Conservation (phyloP, 192 early-diverging fungal genomes). For the Backusella parvicylindrica region DNA sequence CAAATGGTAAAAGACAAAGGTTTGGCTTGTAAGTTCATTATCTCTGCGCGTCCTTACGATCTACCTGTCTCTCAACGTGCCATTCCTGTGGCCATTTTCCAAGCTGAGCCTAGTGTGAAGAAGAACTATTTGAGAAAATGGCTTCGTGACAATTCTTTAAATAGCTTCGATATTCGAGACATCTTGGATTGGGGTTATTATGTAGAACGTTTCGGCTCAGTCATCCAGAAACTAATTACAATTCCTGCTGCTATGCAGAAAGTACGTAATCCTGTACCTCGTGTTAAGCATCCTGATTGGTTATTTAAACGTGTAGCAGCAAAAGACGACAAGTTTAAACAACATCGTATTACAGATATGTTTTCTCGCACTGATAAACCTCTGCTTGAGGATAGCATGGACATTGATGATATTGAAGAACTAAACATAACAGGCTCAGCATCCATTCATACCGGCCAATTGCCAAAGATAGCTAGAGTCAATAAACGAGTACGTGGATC, state of each 20-base stretch:
- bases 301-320: conserved; percentile 74
- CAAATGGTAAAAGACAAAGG: conserved; percentile 98
- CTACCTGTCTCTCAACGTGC: conserved; percentile 90
- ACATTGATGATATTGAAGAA: conserved; percentile 21
- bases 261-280: conserved; percentile 88
- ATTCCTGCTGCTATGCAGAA: conserved; percentile 98
- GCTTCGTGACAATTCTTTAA: conserved; percentile 77
- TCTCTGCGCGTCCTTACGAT: conserved; percentile 79
- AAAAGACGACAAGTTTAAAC: conserved; percentile 79
- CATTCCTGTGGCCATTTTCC: conserved; percentile 93
- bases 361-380: conserved; percentile 54
- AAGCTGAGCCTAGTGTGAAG: conserved; percentile 69
- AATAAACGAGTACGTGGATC: conserved; percentile 3
- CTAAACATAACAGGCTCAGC: background rate
- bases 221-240: conserved; percentile 96
- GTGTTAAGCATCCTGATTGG: conserved; percentile 95
- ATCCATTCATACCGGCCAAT: no score
- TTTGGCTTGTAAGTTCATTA: conserved; percentile 93
- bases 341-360: conserved; percentile 82
- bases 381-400: conserved; percentile 15
- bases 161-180: conserved; percentile 81
- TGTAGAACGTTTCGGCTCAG: conserved; percentile 89
- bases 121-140: conserved; percentile 89
- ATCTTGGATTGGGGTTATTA: conserved; percentile 99
- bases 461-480: conserved; percentile 7